Evolutionary conservation across 352 stramenopile species (phyloP).

Genomic region (Peronospora tabacina): DNA sequence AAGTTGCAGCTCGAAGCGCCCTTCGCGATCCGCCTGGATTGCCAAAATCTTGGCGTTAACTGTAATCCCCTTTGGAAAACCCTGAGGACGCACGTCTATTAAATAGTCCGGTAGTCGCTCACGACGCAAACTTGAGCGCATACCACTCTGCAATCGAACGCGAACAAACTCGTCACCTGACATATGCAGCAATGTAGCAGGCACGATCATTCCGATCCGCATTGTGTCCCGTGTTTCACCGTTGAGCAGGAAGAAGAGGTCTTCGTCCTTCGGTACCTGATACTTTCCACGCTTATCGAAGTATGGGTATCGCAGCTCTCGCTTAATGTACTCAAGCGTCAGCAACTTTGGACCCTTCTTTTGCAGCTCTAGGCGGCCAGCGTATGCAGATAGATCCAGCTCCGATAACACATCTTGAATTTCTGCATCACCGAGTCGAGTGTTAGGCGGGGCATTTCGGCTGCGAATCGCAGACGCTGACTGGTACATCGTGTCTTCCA

Average conservation of each 20-base stretch:
- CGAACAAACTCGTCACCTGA: conserved; percentile 77
- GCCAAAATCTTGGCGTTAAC: conserved; percentile 79
- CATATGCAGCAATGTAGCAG: conserved; percentile 79
- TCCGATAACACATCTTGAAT: conserved; percentile 85
- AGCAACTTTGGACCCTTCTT: conserved; percentile 85
- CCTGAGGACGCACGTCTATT: conserved; percentile 42
- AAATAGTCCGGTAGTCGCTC: conserved; percentile 79
- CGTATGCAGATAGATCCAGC: conserved; percentile 82
- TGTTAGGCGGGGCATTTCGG: conserved; percentile 45
- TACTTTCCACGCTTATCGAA: conserved; percentile 85
- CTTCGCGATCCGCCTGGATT: conserved; percentile 64
- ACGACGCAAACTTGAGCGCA: conserved; percentile 69
- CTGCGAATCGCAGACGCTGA: conserved; percentile 77
- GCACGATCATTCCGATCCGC: conserved; percentile 78
- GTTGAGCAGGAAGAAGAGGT: conserved; percentile 84
- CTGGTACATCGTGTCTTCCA: conserved; percentile 89
- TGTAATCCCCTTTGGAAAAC: conserved; percentile 79
- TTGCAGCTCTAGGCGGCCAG: conserved; percentile 77
- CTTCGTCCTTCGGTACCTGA: conserved; percentile 72
- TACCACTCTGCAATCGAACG: conserved; percentile 78
- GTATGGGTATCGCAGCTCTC: conserved; percentile 84
- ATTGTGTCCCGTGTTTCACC: conserved; percentile 78
- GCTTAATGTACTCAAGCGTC: conserved; percentile 86
- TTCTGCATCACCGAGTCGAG: conserved; percentile 58
- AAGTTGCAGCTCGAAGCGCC: conserved; percentile 66